Conservation (phyloP, 108 stramenopile genomes). For the Schizochytrium sp. region DNA sequence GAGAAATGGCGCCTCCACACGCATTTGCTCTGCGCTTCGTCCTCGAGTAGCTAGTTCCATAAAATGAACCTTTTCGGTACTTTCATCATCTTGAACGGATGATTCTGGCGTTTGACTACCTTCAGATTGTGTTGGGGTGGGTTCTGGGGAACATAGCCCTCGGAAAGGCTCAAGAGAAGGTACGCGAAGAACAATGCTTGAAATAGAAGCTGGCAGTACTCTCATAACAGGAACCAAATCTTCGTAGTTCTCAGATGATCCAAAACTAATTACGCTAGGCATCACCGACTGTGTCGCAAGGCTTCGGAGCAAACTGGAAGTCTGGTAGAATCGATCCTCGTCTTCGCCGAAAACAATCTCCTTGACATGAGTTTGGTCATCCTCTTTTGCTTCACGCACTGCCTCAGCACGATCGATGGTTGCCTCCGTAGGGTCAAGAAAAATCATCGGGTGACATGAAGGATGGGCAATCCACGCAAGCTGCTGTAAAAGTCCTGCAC, state of each 20-base stretch:
- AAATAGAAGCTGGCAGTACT: background rate
- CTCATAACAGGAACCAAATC: background rate
- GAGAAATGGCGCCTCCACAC: background rate
- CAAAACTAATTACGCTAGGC: slow-evolving; percentile 40
- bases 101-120: too few relatives aligned
- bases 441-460: slow-evolving; percentile 33
- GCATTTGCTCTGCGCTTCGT: background rate
- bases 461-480: slow-evolving; percentile 41
- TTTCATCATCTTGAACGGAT: background rate
- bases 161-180: background rate
- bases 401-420: background rate
- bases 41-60: background rate
- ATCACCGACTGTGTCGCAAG: background rate
- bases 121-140: too few relatives aligned
- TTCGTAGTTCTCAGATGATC: background rate
- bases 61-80: background rate
- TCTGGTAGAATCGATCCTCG: slow-evolving; percentile 12
- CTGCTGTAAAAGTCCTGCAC: slow-evolving; percentile 36
- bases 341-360: slow-evolving; percentile 55
- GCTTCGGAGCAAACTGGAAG: background rate
- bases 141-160: background rate
- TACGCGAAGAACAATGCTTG: slow-evolving; percentile 11
- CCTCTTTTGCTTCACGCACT: background rate
- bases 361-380: background rate
- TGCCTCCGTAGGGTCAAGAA: background rate